Percentiles rank a stretch among this genome's conserved stretches.
Conservation (phyloP, 2,329 filamentous ascomycete genomes). For the Pestalotiopsis sp. region DNA sequence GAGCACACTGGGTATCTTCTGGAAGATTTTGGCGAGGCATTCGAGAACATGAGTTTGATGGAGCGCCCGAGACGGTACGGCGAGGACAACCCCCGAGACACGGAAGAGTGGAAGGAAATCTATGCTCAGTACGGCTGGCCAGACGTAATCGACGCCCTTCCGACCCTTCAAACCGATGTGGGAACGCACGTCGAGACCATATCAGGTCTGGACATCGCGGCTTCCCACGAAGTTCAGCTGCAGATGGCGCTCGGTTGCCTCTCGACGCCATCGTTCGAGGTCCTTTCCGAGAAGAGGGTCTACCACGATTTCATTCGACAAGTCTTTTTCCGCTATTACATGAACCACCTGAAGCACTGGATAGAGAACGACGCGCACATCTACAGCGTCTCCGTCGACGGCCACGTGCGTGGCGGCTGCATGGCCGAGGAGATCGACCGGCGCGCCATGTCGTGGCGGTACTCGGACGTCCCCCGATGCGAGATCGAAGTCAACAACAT, state of each 20-base stretch:
- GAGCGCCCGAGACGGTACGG: not conserved
- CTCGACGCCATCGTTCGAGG: not conserved
- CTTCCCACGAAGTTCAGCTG: not conserved
- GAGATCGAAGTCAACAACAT: not conserved
- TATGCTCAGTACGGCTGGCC: not conserved
- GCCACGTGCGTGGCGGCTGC: not conserved
- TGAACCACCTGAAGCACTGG: not conserved
- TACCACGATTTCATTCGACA: not conserved
- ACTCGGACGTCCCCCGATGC: not conserved
- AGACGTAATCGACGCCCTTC: not conserved
- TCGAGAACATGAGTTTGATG: not conserved
- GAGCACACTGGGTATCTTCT: not conserved
- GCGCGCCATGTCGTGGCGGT: not conserved
- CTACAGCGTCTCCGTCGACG: not conserved
- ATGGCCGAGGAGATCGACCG: not conserved
- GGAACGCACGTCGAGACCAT: not conserved
- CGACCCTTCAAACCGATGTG: not conserved
- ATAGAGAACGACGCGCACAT: not conserved
- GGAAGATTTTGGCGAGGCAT: not conserved
- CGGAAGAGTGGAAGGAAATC: not conserved
- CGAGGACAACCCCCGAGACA: not conserved
- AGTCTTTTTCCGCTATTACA: not conserved
- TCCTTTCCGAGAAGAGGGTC: not conserved
- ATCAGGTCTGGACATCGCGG: not conserved
- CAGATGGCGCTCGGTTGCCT: not conserved